Evolutionary conservation across 2,329 filamentous ascomycete genomes (phyloP), one percentile per base, ranked within the genome.

Genomic region (Beauveria bassiana): DNA sequence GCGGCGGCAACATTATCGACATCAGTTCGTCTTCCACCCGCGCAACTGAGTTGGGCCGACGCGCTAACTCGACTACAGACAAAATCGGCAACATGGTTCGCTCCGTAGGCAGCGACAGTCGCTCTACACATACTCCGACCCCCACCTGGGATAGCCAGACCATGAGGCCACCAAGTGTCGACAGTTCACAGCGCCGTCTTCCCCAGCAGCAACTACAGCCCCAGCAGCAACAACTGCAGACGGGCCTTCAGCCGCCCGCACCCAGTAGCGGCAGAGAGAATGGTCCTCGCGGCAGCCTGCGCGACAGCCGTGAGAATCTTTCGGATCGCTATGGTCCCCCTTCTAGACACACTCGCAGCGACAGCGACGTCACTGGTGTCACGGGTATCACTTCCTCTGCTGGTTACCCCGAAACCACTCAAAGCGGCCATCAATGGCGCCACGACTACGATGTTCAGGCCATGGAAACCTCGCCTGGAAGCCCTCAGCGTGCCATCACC

Each of bases 391-490:
- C 86, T 10, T 95, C 91, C 1, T 92, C 90, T 1, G 86, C 82
- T 24, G 91, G 93, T 51, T 96, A 96, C 70, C 83, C 87, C 28
- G 90, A 93, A 65, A 87, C 87, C 3, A 86, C 86, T 18, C 86
- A 90, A 67, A 88, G 85, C 68, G 84, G 83, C 7, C 84, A 84
- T 43, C 81, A 83, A 46, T 85, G 93, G 68, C 88, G 89, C 61
- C 92, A 97, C 70, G 93, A 98, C 71, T 98, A 96, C 70, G 95
- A 98, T 70, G 85, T 96, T 18, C 93, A 98, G 73, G 92, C 93
- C 3, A 96, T 97, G 91, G 93, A 97, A 74, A 91, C 90, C 0
- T 89, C 87, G 40, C 81, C 96, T 20, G 84, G 85, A 65, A 92
- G 86, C 73, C 89, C 91, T 6, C 62, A 63, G 24, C 86, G 89